Base-by-base conservation (phyloP, 345 rosid species). In the Heritiera littoralis region DNA sequence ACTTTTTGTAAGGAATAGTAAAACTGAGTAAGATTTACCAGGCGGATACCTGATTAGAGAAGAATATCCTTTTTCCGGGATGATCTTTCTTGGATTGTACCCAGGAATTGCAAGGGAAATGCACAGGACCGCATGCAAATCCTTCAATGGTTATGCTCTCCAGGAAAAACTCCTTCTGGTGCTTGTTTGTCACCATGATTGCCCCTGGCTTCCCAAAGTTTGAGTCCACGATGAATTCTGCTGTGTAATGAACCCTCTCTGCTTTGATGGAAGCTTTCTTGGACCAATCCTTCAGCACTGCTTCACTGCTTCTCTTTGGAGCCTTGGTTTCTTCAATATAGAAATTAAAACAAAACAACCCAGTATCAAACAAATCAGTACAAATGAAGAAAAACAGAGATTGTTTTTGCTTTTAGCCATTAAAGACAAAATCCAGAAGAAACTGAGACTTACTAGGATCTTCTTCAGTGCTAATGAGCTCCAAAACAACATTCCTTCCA, bases 61-160 rank as follows among this genome's bases (percentile, higher is more conserved):
- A 97, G 86, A 97, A 90, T 7, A 94, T 89, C 71, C 99, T 89
- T 82, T 86, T 89, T 2, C 72, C 83, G 46, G 94, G 88, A 72
- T 92, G 92, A 66, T 92, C 86, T 41, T 89, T 93, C 66, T 52
- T 82, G 46, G 98, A 84, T 82, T 94, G 99, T 4, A 97, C 98
- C 98, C 98, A 94, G 1, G 99, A 97, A 78, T 93, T 94, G 79
- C 99, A 94, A 23, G 97, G 96, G 78, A 97, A 97, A 84, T 97
- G 96, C 43, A 94, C 85, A 10, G 98, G 94, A 7, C 97, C 97
- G 79, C 81, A 83, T 58, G 97, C 88, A 82, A 94, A 97, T 14
- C 97, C 97, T 84, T 94, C 98, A 56, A 97, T 81, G 45, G 92
- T 93, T 67, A 97, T 97, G 32, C 85, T 87, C 87, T 97, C 99